phyloP scores from a whole-genome alignment of 2,329 filamentous ascomycete genomes.

The Ascochyta lentis region DNA sequence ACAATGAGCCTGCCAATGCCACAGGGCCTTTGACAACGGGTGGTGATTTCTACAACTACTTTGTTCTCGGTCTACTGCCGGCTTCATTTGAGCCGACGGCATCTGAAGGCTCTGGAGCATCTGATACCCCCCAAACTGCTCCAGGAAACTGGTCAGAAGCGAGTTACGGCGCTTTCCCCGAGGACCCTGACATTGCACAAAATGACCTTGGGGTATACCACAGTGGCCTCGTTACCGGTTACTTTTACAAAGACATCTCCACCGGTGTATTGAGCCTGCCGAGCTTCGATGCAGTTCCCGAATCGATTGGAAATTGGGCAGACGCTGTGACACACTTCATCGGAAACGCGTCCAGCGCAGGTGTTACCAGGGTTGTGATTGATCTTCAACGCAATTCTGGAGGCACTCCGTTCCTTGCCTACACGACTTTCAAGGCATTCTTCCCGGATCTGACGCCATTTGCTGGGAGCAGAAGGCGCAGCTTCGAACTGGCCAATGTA shows the following conservation, averaged over 20 bases:
- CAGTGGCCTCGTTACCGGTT: conserved; percentile 46
- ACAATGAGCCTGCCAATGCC: conserved; percentile 22
- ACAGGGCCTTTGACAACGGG: conserved; percentile 45
- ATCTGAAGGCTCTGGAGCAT: not conserved
- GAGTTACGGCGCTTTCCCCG: conserved; percentile 30
- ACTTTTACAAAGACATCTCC: conserved; percentile 48
- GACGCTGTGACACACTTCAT: conserved; percentile 50
- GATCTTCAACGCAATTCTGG: conserved; percentile 66
- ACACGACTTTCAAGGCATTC: conserved; percentile 54
- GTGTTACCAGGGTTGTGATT: conserved; percentile 64
- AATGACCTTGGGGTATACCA: conserved; percentile 19
- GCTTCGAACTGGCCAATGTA: conserved; percentile 40
- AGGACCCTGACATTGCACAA: conserved; percentile 25
- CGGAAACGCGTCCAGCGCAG: conserved; percentile 48
- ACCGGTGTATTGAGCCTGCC: conserved; percentile 52
- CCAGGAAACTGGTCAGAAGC: conserved; percentile 23
- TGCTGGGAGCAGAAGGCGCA: conserved; percentile 53
- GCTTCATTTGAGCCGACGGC: conserved; percentile 18
- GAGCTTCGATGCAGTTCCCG: conserved; percentile 38
- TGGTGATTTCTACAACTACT: conserved; percentile 54
- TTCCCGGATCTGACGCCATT: conserved; percentile 53
- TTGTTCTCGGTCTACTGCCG: conserved; percentile 42
- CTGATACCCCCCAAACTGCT: not conserved
- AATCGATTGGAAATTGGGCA: conserved; percentile 26
- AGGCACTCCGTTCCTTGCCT: conserved; percentile 48